Evolutionary conservation across 192 early-diverging fungal species (phyloP).

Genomic region (Lobulomyces angularis): DNA sequence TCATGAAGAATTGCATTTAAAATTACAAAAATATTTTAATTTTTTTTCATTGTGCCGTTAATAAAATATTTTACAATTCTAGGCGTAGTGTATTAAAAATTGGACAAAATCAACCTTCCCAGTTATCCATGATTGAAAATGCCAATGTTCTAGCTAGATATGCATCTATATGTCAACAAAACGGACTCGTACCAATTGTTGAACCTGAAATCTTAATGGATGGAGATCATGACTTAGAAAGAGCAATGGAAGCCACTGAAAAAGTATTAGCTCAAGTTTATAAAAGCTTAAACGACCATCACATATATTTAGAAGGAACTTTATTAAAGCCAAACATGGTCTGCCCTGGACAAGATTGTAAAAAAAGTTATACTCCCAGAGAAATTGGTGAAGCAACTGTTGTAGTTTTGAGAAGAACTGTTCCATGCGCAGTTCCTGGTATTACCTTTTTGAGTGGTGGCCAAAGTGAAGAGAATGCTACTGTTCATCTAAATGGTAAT

Average conservation of each 20-base stretch:
- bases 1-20: neutral
- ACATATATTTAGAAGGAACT: slow-evolving; percentile 28
- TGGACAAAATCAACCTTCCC: slow-evolving; percentile 13
- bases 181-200: slow-evolving; percentile 30
- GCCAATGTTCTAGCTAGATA: slow-evolving; percentile 31
- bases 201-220: slow-evolving; percentile 36
- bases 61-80: neutral
- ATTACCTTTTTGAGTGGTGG: slow-evolving; percentile 33
- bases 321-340: slow-evolving; percentile 35
- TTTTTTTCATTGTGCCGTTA: no score
- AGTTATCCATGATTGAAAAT: slow-evolving; percentile 21
- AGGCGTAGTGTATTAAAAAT: slow-evolving; percentile 29
- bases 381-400: slow-evolving; percentile 24
- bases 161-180: slow-evolving; percentile 25
- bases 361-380: slow-evolving; percentile 23
- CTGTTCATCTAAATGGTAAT: slow-evolving; percentile 26
- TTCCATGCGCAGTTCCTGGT: slow-evolving; percentile 30
- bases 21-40: neutral
- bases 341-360: slow-evolving; percentile 25
- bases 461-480: slow-evolving; percentile 26
- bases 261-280: slow-evolving; percentile 24
- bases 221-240: slow-evolving; percentile 27
- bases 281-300: slow-evolving; percentile 21
- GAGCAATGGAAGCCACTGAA: slow-evolving; percentile 20
- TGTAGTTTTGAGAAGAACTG: slow-evolving; percentile 23